A percentile compares a stretch with the other conserved stretches of the same genome.
Conservation (phyloP, 306 rosid species). For the Prunus armeniaca region DNA sequence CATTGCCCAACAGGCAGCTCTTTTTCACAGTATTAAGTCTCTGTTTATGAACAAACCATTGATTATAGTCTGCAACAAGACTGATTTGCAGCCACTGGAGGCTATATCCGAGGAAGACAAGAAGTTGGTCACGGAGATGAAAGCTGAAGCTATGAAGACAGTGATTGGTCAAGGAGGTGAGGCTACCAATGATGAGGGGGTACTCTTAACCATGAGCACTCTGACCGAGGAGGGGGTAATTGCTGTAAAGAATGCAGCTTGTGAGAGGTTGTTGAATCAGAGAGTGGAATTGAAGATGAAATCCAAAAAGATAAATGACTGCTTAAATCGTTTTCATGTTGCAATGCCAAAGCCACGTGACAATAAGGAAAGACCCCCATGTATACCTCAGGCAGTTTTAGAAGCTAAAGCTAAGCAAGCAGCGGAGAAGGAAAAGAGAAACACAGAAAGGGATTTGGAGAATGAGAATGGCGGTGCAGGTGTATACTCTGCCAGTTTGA, state of each 20-base stretch:
- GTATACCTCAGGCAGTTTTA: slow-evolving; percentile 71
- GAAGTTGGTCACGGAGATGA: slow-evolving; percentile 75
- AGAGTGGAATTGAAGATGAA: slow-evolving; percentile 86
- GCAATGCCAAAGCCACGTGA: slow-evolving; percentile 79
- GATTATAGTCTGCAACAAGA: slow-evolving; percentile 57
- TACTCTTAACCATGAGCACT: slow-evolving; percentile 80
- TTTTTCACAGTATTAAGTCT: slow-evolving; percentile 73
- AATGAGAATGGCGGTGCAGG: slow-evolving; percentile 93
- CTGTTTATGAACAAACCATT: slow-evolving; percentile 44
- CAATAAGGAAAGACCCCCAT: slow-evolving; percentile 70
- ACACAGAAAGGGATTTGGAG: slow-evolving; percentile 75
- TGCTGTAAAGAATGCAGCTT: slow-evolving; percentile 82
- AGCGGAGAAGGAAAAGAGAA: slow-evolving; percentile 57
- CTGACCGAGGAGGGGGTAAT: slow-evolving; percentile 82
- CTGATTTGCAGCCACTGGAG: slow-evolving; percentile 80
- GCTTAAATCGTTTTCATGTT: slow-evolving; percentile 79
- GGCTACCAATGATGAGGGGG: slow-evolving; percentile 50
- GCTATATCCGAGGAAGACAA: slow-evolving; percentile 72
- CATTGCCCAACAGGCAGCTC: slow-evolving; percentile 82
- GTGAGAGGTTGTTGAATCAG: slow-evolving; percentile 74
- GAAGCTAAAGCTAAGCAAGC: slow-evolving; percentile 65
- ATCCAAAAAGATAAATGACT: slow-evolving; percentile 68
- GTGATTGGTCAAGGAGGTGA: slow-evolving; percentile 76
- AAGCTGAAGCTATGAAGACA: slow-evolving; percentile 80
- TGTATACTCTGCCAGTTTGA: slow-evolving; percentile 75